Evolutionary conservation across 768 basidiomycete species (phyloP), one percentile per base, ranked within the genome.

Genomic region (Lentinula edodes): DNA sequence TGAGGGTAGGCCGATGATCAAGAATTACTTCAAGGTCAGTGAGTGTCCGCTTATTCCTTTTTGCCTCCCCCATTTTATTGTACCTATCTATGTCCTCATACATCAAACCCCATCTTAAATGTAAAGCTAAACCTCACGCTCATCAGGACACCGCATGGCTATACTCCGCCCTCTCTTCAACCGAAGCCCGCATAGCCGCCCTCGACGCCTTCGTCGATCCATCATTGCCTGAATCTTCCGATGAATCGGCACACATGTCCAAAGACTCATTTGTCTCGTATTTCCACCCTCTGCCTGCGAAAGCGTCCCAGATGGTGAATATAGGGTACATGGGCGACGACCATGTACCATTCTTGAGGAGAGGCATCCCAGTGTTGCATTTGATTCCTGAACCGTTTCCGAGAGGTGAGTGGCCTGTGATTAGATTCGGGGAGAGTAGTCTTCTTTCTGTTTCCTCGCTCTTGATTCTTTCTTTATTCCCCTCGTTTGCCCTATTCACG

Each of bases 301-400:
- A 61, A 23, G 46, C 46, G 8, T 42, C 23, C 41, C 55, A 41
- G 38, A 23, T 28, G 55, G 64, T 69, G 39, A 80, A 79, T 62
- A 69, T 73, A 18, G 86, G 85, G 2, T 83, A 86, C 66, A 87
- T 96, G 63, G 92, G 85, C 43, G 97, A 99, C 72, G 97, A 99
- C 73, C 97, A 99, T 67, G 72, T 93, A 45, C 97, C 97, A 23
- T 98, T 99, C 77, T 68, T 96, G 54, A 73, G 77, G 41, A 75
- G 78, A 63, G 97, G 97, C 2, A 94, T 98, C 15, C 91, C 85
- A 63, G 76, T 98, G 56, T 74, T 99, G 65, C 97, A 99, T 72
- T 71, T 98, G 51, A 98, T 98, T 59, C 75, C 95, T 2, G 83
- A 84, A 52, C 94, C 91, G 2, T 99, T 98, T 72, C 97, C 97